Percentiles rank a stretch among this genome's conserved stretches.
phyloP scores from a whole-genome alignment of 208 protist genomes.

The Trypanosoma avium region DNA sequence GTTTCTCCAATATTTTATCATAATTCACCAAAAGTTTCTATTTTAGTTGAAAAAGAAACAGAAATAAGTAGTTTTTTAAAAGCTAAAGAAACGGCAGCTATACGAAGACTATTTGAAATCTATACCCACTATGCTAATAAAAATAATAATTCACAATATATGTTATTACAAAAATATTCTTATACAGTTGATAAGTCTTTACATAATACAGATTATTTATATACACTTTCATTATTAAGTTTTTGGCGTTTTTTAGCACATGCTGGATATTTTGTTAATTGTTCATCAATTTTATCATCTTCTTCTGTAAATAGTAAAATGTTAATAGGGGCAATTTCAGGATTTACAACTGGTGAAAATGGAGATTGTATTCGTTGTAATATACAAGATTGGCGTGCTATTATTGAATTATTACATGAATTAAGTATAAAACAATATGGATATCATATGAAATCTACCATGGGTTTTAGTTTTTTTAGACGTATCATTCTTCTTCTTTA shows the following conservation, averaged over 20 bases:
- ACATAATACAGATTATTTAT: not conserved
- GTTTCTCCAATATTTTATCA: not conserved
- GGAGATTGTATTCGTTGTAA: slow-evolving; percentile 17
- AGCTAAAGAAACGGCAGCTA: too few relatives aligned
- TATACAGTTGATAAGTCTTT: not conserved
- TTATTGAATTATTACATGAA: slow-evolving; percentile 47
- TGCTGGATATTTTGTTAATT: slow-evolving; percentile 24
- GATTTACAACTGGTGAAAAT: not conserved
- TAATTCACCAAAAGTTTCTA: not conserved
- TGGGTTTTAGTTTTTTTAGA: slow-evolving; percentile 63
- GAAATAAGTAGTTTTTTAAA: slow-evolving; percentile 1
- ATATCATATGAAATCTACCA: slow-evolving; percentile 47
- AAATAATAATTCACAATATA: not conserved
- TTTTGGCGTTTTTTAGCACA: slow-evolving; percentile 44
- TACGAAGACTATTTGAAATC: slow-evolving; percentile 15
- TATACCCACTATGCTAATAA: slow-evolving; percentile 27
- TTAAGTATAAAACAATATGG: slow-evolving; percentile 44
- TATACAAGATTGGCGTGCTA: slow-evolving; percentile 47
- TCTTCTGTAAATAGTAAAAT: not conserved
- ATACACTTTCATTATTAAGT: slow-evolving; percentile 32
- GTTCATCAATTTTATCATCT: not conserved
- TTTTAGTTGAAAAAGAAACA: too few relatives aligned
- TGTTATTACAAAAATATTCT: not conserved
- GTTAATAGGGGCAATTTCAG: not conserved
- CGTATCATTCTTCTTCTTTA: slow-evolving; percentile 61